phyloP scores from a whole-genome alignment of 2,329 filamentous ascomycete genomes.

The Botrytis paeoniae region DNA sequence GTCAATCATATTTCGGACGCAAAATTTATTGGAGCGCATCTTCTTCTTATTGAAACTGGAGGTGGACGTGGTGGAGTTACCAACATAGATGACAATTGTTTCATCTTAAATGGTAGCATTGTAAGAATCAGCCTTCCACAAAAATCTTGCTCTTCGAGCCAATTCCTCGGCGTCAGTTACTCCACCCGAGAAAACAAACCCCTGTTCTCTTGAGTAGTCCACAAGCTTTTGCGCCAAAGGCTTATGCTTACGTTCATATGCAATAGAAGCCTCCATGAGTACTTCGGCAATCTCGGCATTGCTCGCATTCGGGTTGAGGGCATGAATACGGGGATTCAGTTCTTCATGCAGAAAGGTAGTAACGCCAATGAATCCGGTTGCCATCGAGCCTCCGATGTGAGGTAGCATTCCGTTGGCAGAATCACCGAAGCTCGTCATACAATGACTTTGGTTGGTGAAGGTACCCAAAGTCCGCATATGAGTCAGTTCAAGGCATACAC shows the following conservation, averaged over 20 bases:
- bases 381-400: conserved; percentile 23
- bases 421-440: conserved; percentile 23
- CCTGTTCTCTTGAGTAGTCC: conserved; percentile 23
- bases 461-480: conserved; percentile 10
- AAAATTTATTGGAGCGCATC: neutral
- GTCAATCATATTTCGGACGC: neutral
- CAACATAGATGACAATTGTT: neutral
- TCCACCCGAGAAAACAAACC: conserved; percentile 20
- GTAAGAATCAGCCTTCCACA: conserved; percentile 20
- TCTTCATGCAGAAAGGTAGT: conserved; percentile 22
- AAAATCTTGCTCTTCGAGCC: conserved; percentile 19
- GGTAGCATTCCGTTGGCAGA: conserved; percentile 24
- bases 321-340: conserved; percentile 19
- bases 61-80: neutral
- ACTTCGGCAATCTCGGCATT: conserved; percentile 19
- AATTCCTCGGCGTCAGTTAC: conserved; percentile 18
- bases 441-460: conserved; percentile 19
- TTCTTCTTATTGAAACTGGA: neutral
- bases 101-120: conserved; percentile 8
- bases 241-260: conserved; percentile 20
- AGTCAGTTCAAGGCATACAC: conserved; percentile 20
- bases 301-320: conserved; percentile 17
- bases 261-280: conserved; percentile 13
- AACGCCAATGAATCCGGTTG: conserved; percentile 20
- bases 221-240: conserved; percentile 21